Percentiles rank a stretch among this genome's conserved stretches.
Evolutionary conservation across 2,329 filamentous ascomycete species (phyloP).

Genomic region (Iodosphaeria phyllophila): DNA sequence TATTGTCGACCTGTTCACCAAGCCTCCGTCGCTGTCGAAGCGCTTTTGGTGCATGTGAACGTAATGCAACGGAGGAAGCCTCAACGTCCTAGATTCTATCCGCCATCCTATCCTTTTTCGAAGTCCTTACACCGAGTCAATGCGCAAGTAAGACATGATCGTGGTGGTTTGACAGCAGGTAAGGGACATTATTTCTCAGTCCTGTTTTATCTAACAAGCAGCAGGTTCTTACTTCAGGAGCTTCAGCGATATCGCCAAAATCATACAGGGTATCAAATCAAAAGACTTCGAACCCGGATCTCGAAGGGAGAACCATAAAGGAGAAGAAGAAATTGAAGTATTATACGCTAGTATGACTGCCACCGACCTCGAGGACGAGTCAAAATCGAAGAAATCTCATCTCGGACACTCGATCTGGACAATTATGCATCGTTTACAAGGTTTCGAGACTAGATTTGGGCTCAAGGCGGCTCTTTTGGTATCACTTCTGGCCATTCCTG

Average conservation of each 20-base stretch:
- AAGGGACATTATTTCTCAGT: slow-evolving; percentile 7
- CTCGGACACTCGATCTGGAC: slow-evolving; percentile 29
- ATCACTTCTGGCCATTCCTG: slow-evolving; percentile 31
- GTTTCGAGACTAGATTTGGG: slow-evolving; percentile 37
- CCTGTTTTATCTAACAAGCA: slow-evolving; percentile 1
- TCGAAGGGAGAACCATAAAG: slow-evolving; percentile 7
- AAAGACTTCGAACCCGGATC: slow-evolving; percentile 16
- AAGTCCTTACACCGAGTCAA: slow-evolving; percentile 36
- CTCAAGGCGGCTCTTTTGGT: slow-evolving; percentile 34
- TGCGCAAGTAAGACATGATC: slow-evolving; percentile 36
- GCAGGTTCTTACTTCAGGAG: slow-evolving; percentile 21
- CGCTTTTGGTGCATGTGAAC: slow-evolving; percentile 25
- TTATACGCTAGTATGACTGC: slow-evolving; percentile 19
- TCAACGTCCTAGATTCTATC: slow-evolving; percentile 21
- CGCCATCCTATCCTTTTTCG: slow-evolving; percentile 32
- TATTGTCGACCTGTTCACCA: slow-evolving; percentile 36
- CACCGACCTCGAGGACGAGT: slow-evolving; percentile 17
- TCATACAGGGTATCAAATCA: slow-evolving; percentile 23
- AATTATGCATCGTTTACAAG: slow-evolving; percentile 31
- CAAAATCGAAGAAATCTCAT: slow-evolving; percentile 5
- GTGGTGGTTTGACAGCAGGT: slow-evolving; percentile 36
- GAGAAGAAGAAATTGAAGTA: slow-evolving; percentile 11
- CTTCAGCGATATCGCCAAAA: slow-evolving; percentile 21
- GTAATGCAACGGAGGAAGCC: slow-evolving; percentile 23
- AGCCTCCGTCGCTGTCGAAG: slow-evolving; percentile 26